A percentile compares a stretch with the other conserved stretches of the same genome.
Evolutionary conservation across 768 basidiomycete genomes (phyloP).

Genomic region (Trametes elegans): DNA sequence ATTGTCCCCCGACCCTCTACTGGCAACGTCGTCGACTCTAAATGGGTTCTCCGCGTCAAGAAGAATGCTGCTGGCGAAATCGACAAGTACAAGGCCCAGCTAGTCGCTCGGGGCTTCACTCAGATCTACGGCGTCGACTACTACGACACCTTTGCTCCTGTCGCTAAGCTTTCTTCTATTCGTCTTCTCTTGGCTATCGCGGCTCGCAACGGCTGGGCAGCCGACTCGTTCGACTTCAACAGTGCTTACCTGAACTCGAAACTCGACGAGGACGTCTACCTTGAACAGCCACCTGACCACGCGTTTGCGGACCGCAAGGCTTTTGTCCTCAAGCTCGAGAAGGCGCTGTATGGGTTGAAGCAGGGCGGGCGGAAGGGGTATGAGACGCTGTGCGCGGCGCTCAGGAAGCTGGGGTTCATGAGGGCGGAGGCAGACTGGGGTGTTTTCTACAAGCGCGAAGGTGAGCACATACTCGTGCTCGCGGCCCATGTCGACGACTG

Average conservation of each 20-base stretch:
- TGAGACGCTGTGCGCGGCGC: slow-evolving; percentile 6
- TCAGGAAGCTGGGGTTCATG: slow-evolving; percentile 3
- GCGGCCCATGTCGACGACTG: background rate
- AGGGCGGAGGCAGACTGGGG: background rate
- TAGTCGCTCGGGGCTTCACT: slow-evolving; percentile 36
- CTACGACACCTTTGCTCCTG: slow-evolving; percentile 22
- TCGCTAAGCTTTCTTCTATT: background rate
- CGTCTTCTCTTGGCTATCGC: background rate
- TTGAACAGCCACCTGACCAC: slow-evolving; percentile 19
- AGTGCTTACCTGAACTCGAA: slow-evolving; percentile 2
- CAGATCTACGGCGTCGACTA: slow-evolving; percentile 35
- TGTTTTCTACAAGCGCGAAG: background rate
- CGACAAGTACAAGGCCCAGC: slow-evolving; percentile 30
- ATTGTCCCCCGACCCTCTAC: background rate
- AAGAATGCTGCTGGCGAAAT: slow-evolving; percentile 27
- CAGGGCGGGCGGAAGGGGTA: slow-evolving; percentile 35
- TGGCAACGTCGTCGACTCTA: slow-evolving; percentile 12
- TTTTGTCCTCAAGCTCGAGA: slow-evolving; percentile 17
- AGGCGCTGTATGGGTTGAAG: slow-evolving; percentile 35
- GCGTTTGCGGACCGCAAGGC: background rate
- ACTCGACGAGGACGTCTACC: slow-evolving; percentile 7
- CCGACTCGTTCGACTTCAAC: background rate
- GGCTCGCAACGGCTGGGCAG: background rate
- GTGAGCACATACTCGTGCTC: background rate
- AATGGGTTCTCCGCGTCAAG: slow-evolving; percentile 36